Evolutionary conservation across 2,329 filamentous ascomycete genomes (phyloP), one percentile per base, ranked within the genome.

Genomic region (Stagonosporopsis vannaccii): DNA sequence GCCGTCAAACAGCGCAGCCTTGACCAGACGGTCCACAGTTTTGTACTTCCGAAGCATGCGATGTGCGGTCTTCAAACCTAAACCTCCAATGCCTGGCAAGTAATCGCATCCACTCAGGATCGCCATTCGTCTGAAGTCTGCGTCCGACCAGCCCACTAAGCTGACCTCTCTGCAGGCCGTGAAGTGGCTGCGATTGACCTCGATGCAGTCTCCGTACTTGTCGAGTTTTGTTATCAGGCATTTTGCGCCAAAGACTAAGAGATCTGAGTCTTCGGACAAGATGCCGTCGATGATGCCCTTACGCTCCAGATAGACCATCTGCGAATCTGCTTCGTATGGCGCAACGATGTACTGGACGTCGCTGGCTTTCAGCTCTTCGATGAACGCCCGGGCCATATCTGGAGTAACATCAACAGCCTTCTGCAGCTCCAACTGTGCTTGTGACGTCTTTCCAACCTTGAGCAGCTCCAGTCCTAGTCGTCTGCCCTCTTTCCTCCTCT

Each of bases 21-120:
- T 87, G 52, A 99, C 79, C 17, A 96, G 84, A 56, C 88, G 89
- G 48, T 98, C 94, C 6, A 95, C 85, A 0, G 87, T 91, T 75
- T 94, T 97, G 79, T 97, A 86, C 75, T 96, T 97, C 57, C 94
- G 87, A 56, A 99, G 84, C 80, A 95, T 86, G 40, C 92, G 88
- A 76, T 99, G 90, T 0, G 95, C 94, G 6, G 93, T 98, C 81
- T 97, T 98, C 52, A 99, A 77, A 0, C 95, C 95, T 76, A 99
- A 87, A 46, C 90, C 90, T 53, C 87, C 88, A 59, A 99, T 90
- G 56, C 90, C 90, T 2, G 88, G 81, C n/a, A 98, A 84, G 74
- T 99, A 99, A 73, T 99, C 95, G 73, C 95, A 99, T 7, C 95
- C 95, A 72, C 92, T 97, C 57, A 99, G 79, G 64, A 99, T 99